A percentile compares a stretch with the other conserved stretches of the same genome.
Evolutionary conservation across 1,284 basidiomycete genomes (phyloP).

Genomic region (Butyriboletus appendiculatus): DNA sequence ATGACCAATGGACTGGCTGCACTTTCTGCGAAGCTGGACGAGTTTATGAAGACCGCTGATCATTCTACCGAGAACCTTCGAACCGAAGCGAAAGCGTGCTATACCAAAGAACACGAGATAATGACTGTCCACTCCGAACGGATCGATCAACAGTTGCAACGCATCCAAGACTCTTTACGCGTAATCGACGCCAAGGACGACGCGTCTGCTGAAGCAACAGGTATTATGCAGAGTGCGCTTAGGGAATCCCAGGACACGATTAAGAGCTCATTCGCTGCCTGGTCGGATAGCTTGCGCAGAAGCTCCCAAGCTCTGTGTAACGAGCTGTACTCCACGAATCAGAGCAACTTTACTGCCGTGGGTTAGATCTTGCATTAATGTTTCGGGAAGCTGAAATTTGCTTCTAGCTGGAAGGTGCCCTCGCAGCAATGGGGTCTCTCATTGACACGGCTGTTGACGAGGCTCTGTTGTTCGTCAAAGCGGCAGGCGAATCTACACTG

Average conservation of each 20-base stretch:
- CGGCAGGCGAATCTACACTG: constrained; percentile 53
- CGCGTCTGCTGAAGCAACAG: constrained; percentile 54
- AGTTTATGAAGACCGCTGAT: constrained; percentile 60
- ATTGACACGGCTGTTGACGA: constrained; percentile 64
- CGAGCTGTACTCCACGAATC: constrained; percentile 45
- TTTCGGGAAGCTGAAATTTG: not conserved
- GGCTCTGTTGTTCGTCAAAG: constrained; percentile 55
- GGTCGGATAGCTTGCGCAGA: constrained; percentile 53
- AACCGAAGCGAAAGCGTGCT: constrained; percentile 56
- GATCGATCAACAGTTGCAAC: constrained; percentile 62
- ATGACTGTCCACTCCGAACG: constrained; percentile 53
- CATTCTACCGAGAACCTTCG: constrained; percentile 56
- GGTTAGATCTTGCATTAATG: constrained; percentile 20
- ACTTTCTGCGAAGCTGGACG: constrained; percentile 60
- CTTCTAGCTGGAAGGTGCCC: constrained; percentile 51
- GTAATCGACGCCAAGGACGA: constrained; percentile 58
- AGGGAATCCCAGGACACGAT: constrained; percentile 55
- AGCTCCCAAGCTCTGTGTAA: constrained; percentile 50
- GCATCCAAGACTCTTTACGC: constrained; percentile 58
- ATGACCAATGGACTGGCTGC: constrained; percentile 52
- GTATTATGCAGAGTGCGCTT: constrained; percentile 47
- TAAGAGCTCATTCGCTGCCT: constrained; percentile 51
- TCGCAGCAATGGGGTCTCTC: constrained; percentile 53
- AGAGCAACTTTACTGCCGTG: constrained; percentile 46
- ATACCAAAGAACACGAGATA: constrained; percentile 55